These are phyloP conservation scores for Fraxinus excelsior DNA, from an alignment of 257 asterid genomes.

Conservation along the genomic window DNA sequence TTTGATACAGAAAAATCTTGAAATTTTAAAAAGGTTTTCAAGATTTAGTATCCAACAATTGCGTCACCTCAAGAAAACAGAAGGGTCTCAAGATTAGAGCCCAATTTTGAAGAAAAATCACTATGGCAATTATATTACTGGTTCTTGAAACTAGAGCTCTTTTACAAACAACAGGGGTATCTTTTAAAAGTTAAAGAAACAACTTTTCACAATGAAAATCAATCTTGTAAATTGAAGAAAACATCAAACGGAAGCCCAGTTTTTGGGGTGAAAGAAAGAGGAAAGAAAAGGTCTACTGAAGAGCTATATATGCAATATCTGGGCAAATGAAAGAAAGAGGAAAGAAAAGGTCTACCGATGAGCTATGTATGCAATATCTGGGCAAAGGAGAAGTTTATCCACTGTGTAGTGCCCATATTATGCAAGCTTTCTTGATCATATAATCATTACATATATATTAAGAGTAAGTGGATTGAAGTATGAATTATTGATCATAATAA, in stretches of 20 bases:
- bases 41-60: too few relatives aligned
- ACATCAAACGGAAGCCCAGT: not conserved
- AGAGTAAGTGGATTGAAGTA: not conserved
- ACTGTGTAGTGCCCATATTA: not conserved
- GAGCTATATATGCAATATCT: not conserved
- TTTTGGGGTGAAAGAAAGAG: not conserved
- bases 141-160: not conserved
- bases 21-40: not conserved
- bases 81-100: too few relatives aligned
- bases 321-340: not conserved
- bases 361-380: not conserved
- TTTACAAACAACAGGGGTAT: constrained; percentile 4
- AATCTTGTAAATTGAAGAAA: not conserved
- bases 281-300: constrained; percentile 7
- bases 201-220: constrained; percentile 3
- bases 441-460: constrained; percentile 1
- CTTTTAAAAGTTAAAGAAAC: constrained; percentile 15
- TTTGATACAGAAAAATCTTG: not conserved
- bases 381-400: not conserved
- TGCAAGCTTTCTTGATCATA: constrained; percentile 9
- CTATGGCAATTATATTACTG: not conserved
- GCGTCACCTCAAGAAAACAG: too few relatives aligned
- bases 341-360: constrained; percentile 11
- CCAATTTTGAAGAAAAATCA: not conserved
- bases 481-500: not conserved